phyloP scores from a whole-genome alignment of 805 yeast species.

The Ogataea paraovalis region DNA sequence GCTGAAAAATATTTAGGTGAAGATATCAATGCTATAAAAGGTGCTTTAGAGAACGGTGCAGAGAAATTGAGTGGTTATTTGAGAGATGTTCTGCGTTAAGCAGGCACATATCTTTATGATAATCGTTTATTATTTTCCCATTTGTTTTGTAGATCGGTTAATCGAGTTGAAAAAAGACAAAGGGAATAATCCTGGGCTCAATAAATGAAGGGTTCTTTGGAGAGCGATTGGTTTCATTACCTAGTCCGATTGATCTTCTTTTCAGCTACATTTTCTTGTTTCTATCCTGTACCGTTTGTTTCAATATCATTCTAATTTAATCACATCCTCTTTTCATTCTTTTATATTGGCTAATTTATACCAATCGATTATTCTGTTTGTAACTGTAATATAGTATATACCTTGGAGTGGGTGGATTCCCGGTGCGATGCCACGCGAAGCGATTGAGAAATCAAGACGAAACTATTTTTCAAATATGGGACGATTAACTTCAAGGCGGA shows the following conservation, averaged over 20 bases:
- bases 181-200: neutral
- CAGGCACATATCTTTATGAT: too few relatives aligned
- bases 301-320: neutral
- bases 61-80: slow-evolving; percentile 78
- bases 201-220: neutral
- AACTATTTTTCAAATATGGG: neutral
- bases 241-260: neutral
- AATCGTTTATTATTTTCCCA: too few relatives aligned
- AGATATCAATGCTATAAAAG: slow-evolving; percentile 84
- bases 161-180: neutral
- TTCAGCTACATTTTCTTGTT: neutral
- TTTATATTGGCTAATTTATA: too few relatives aligned
- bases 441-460: too few relatives aligned
- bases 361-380: too few relatives aligned
- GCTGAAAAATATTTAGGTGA: slow-evolving; percentile 72
- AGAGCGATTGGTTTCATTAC: too few relatives aligned
- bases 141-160: neutral
- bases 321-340: too few relatives aligned
- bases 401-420: too few relatives aligned
- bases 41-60: slow-evolving; percentile 92
- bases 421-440: too few relatives aligned
- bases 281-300: neutral
- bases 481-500: neutral
- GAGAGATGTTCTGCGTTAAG: slow-evolving; percentile 73
- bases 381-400: too few relatives aligned